These are phyloP conservation scores for Alternaria conjuncta DNA, from an alignment of 2,329 filamentous ascomycete species.

Conservation along the genomic window DNA sequence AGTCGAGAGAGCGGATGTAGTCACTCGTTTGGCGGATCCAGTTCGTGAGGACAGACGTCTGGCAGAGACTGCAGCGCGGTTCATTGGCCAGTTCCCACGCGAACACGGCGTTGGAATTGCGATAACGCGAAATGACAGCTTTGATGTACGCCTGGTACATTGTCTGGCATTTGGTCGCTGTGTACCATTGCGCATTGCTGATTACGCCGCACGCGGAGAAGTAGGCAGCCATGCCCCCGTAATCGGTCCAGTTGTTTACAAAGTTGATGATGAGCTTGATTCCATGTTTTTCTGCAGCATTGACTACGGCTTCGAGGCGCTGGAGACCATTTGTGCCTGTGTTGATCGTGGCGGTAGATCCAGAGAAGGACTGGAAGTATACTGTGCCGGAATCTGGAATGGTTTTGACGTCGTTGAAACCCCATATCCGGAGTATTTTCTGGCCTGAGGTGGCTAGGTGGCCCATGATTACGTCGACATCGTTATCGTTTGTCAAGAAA, in stretches of 20 bases:
- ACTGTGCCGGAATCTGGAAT: slow-evolving; percentile 53
- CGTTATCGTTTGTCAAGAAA: slow-evolving; percentile 59
- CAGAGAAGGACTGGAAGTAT: slow-evolving; percentile 63
- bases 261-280: slow-evolving; percentile 71
- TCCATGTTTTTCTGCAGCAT: slow-evolving; percentile 63
- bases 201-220: slow-evolving; percentile 61
- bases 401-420: slow-evolving; percentile 65
- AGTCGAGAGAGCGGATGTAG: slow-evolving; percentile 70
- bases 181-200: slow-evolving; percentile 63
- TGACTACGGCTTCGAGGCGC: slow-evolving; percentile 69
- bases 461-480: slow-evolving; percentile 59
- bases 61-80: slow-evolving; percentile 67
- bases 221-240: slow-evolving; percentile 68
- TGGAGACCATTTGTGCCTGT: slow-evolving; percentile 67
- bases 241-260: slow-evolving; percentile 74
- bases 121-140: slow-evolving; percentile 65
- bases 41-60: slow-evolving; percentile 62
- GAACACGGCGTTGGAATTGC: slow-evolving; percentile 64
- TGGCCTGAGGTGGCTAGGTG: slow-evolving; percentile 59
- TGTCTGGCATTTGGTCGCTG: slow-evolving; percentile 52
- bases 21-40: slow-evolving; percentile 65
- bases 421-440: slow-evolving; percentile 67
- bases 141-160: slow-evolving; percentile 69
- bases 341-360: slow-evolving; percentile 63
- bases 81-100: slow-evolving; percentile 74